Percentiles rank a stretch among this genome's conserved stretches.
phyloP scores from a whole-genome alignment of 805 yeast species.

The Vanderwaltozyma verrucispora region DNA sequence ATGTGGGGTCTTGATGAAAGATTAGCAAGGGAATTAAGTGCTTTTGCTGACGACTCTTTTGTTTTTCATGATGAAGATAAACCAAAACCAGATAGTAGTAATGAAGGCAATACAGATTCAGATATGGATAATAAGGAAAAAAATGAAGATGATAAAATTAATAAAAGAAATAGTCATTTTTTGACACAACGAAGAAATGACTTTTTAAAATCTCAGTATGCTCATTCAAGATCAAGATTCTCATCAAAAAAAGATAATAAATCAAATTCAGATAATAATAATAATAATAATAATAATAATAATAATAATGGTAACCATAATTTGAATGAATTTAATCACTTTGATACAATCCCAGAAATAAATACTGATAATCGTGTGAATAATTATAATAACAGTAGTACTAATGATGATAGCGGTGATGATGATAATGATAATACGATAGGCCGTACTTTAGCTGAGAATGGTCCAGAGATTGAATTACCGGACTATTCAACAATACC shows the following conservation, averaged over 20 bases:
- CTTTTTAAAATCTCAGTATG: conserved; percentile 26
- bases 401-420: too few relatives aligned
- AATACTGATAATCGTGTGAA: too few relatives aligned
- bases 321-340: conserved; percentile 5
- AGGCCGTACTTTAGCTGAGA: background rate
- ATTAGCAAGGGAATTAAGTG: conserved; percentile 57
- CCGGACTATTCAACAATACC: conserved; percentile 25
- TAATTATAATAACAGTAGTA: too few relatives aligned
- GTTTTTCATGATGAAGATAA: conserved; percentile 71
- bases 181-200: conserved; percentile 23
- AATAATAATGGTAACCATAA: conserved; percentile 2
- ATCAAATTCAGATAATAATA: conserved; percentile 1
- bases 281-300: conserved; percentile 2
- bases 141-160: background rate
- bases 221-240: conserved; percentile 23
- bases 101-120: conserved; percentile 5
- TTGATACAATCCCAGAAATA: too few relatives aligned
- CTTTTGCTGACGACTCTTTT: conserved; percentile 74
- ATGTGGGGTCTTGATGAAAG: conserved; percentile 36
- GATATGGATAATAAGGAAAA: conserved; percentile 2
- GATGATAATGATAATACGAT: background rate
- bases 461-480: conserved; percentile 14
- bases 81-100: conserved; percentile 9
- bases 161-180: conserved; percentile 13
- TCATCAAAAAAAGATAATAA: conserved; percentile 10